A percentile compares a stretch with the other conserved stretches of the same genome.
Evolutionary conservation across 805 yeast genomes (phyloP).

Genomic region (Yarrowia hollandica): DNA sequence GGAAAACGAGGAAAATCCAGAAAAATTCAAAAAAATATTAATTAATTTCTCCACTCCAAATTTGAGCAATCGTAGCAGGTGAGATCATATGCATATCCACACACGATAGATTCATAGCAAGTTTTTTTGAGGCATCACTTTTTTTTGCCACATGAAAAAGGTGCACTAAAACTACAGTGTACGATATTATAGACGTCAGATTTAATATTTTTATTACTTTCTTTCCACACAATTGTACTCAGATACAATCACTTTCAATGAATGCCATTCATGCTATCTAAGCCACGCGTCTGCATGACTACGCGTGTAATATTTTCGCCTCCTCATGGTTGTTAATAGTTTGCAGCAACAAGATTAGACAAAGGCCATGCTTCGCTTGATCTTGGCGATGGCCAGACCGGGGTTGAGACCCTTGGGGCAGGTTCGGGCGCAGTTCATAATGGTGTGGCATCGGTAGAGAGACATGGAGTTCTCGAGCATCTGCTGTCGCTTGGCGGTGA

Average conservation of each 20-base stretch:
- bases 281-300: constrained; percentile 13
- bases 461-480: constrained; percentile 97
- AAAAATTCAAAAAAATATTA: no score
- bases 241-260: background rate
- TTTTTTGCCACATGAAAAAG: no score
- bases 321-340: constrained; percentile 1
- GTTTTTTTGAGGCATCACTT: no score
- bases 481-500: constrained; percentile 73
- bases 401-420: constrained; percentile 99
- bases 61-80: no score
- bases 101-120: no score
- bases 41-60: no score
- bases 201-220: no score
- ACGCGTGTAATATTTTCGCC: constrained; percentile 17
- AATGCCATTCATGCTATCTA: constrained; percentile 1
- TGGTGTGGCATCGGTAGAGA: constrained; percentile 97
- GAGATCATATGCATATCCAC: no score
- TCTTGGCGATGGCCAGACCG: constrained; percentile 94
- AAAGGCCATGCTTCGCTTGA: constrained; percentile 88
- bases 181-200: no score
- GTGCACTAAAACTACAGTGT: no score
- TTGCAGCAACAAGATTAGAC: background rate
- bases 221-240: no score
- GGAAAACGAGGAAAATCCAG: no score
- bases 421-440: constrained; percentile 97